Evolutionary conservation across 129 eudicot species (phyloP), one percentile per base, ranked within the genome.

Genomic region (Deinandra increscens): DNA sequence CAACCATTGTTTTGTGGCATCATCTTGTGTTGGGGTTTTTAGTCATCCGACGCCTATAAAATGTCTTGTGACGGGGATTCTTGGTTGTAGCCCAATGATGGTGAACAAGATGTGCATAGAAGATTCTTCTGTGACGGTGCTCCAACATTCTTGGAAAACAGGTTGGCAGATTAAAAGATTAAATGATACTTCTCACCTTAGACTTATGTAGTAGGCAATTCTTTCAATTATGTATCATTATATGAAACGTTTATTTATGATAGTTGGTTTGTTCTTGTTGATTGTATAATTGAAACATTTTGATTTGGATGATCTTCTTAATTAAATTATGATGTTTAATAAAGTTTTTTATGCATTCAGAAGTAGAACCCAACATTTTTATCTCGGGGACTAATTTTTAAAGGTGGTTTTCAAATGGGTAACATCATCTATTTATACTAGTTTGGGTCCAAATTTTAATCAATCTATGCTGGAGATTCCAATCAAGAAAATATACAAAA

Each of bases 101-200:
- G 81, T 79, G 22, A 78, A 78, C 70, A 93, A 87, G 80, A 79
- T 93, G 19, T 93, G 95, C 84, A 62, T 93, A 29, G 98, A 92
- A 15, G 98, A 92, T 78, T 92, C 98, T 34, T 92, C 98, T 0
- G 84, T 92, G 43, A 92, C 98, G 6, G 91, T 92, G 34, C 66
- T 92, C 39, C 98, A 89, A 58, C 98, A 89, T 84, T 84, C 95
- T 1, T 88, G 91, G 95, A 92, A 81, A 83, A 75, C 68, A 2
- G 98, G 96, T 8, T 92, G 99, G 98, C 95, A 85, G 83, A 85
- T 93, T 23, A 93, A 89, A 85, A 76, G 95, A 77, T 54, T 87
- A 75, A 93, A 93, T 11, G 99, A 93, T 78, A 87, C 93, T 33
- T 72, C 97, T 13, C 97, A 93, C 73, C 92, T 93, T 44, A 78